Evolutionary conservation across 805 yeast genomes (phyloP).

Genomic region (Candida nonsorbophila): DNA sequence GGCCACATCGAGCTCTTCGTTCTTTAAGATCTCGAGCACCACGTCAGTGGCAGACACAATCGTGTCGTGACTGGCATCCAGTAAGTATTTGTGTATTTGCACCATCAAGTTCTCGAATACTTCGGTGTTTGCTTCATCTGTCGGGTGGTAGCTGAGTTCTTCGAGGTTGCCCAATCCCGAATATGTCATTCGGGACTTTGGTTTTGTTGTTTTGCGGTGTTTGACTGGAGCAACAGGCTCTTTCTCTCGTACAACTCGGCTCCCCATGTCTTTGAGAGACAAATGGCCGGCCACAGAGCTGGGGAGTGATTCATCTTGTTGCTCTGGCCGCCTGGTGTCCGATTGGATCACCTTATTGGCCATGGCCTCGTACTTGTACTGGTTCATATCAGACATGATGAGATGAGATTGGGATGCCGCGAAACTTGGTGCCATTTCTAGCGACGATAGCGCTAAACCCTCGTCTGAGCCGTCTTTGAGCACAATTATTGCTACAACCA

Average conservation of each 20-base stretch:
- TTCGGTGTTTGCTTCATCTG: conserved; percentile 44
- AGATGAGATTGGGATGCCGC: background rate
- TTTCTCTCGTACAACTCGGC: conserved; percentile 19
- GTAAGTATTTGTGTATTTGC: conserved; percentile 53
- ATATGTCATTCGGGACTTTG: conserved; percentile 1
- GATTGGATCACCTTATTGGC: too few species aligned
- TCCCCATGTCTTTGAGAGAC: conserved; percentile 67
- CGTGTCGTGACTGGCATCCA: conserved; percentile 74
- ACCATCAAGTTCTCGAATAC: conserved; percentile 53
- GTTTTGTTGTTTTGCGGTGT: conserved; percentile 2
- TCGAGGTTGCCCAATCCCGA: too few species aligned
- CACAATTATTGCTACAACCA: background rate
- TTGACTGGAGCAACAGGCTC: background rate
- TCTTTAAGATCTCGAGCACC: conserved; percentile 49
- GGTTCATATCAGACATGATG: background rate
- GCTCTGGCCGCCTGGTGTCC: too few species aligned
- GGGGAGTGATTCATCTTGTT: too few species aligned
- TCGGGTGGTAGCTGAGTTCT: conserved; percentile 58
- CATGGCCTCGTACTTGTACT: background rate
- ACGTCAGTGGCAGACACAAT: conserved; percentile 70
- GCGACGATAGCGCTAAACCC: background rate
- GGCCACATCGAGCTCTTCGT: conserved; percentile 36
- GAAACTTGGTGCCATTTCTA: background rate
- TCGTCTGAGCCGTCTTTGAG: background rate
- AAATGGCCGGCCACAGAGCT: conserved; percentile 67